Evolutionary conservation across 768 basidiomycete species (phyloP).

Genomic region (Kwoniella dendrophila): DNA sequence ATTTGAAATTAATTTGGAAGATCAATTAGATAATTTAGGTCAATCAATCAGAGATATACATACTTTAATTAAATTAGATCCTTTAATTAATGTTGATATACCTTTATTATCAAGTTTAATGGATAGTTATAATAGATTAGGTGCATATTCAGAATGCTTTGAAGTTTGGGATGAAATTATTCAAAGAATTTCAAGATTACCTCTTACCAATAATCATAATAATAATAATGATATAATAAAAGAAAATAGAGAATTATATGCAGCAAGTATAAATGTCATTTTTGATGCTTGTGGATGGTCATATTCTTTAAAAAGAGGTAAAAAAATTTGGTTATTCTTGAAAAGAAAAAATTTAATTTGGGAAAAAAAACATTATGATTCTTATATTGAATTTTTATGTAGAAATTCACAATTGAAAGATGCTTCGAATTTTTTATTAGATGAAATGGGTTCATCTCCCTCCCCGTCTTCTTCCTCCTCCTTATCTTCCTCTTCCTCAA

Average conservation of each 20-base stretch:
- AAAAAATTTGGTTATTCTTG: slow-evolving; percentile 64
- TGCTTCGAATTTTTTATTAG: slow-evolving; percentile 67
- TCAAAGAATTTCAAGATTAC: slow-evolving; percentile 58
- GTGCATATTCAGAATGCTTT: slow-evolving; percentile 70
- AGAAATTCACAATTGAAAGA: slow-evolving; percentile 68
- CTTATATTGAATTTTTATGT: slow-evolving; percentile 82
- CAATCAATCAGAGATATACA: slow-evolving; percentile 65
- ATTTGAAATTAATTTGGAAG: slow-evolving; percentile 18
- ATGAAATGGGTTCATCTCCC: slow-evolving; percentile 65
- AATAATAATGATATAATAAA: too few relatives aligned
- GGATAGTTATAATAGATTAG: slow-evolving; percentile 82
- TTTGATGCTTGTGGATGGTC: slow-evolving; percentile 79
- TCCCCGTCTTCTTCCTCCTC: too few relatives aligned
- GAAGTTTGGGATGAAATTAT: slow-evolving; percentile 70
- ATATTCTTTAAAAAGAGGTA: slow-evolving; percentile 61
- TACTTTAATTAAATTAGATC: slow-evolving; percentile 75
- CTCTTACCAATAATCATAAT: too few relatives aligned
- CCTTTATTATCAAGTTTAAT: slow-evolving; percentile 80
- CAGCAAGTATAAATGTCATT: slow-evolving; percentile 74
- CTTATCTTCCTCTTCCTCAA: too few relatives aligned
- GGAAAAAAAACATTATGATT: slow-evolving; percentile 60
- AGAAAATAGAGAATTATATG: slow-evolving; percentile 61
- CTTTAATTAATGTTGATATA: slow-evolving; percentile 71
- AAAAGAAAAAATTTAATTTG: slow-evolving; percentile 67
- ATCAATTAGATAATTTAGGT: slow-evolving; percentile 46